phyloP scores from a whole-genome alignment of 176 grass and related monocot species.

The Zoysia japonica region DNA sequence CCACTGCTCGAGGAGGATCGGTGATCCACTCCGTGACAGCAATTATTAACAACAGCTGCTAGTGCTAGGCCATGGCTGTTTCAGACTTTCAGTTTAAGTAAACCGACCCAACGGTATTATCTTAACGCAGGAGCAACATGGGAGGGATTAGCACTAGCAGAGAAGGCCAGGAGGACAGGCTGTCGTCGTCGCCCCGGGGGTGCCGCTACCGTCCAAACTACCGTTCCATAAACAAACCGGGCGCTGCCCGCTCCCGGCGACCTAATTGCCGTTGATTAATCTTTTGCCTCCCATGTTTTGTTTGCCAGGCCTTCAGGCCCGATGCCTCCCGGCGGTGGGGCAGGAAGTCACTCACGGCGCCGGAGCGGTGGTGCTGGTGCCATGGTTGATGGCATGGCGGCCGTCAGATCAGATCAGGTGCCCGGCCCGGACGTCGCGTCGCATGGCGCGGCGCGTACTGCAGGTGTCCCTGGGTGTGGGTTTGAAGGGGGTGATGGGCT shows the following conservation, averaged over 20 bases:
- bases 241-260: no score
- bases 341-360: conserved; percentile 44
- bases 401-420: no score
- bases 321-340: conserved; percentile 47
- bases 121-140: conserved; percentile 12
- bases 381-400: no score
- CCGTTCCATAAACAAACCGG: conserved; percentile 38
- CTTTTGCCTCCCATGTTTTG: no score
- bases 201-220: conserved; percentile 29
- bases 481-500: no score
- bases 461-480: no score
- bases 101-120: background rate
- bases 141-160: background rate
- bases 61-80: background rate
- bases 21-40: conserved; percentile 9
- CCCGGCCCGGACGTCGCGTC: no score
- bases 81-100: background rate
- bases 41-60: background rate
- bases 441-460: no score
- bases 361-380: background rate
- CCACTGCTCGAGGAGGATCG: background rate
- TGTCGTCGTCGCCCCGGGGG: background rate
- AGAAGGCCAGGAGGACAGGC: conserved; percentile 11
- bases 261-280: no score
- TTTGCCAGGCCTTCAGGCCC: background rate